Percentiles rank a stretch among this genome's conserved stretches.
Conservation (phyloP, 169 alveolate genomes). For the Cyclospora cayetanensis region DNA sequence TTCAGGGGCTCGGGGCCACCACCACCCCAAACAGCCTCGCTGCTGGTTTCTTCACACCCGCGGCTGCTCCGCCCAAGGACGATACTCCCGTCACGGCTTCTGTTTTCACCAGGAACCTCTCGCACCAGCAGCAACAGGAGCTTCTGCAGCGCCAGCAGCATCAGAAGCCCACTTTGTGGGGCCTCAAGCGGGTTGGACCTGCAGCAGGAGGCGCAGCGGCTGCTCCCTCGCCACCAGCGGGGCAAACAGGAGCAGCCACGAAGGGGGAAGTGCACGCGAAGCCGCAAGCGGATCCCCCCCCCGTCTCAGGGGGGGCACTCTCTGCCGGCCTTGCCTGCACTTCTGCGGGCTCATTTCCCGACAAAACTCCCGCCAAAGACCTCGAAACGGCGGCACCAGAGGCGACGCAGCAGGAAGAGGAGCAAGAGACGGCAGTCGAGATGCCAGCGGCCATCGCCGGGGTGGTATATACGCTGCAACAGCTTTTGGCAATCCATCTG, state of each 20-base stretch:
- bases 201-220: slow-evolving; percentile 14
- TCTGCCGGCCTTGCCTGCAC: no score
- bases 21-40: slow-evolving; percentile 52
- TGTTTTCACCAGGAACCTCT: slow-evolving; percentile 23
- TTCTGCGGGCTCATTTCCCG: no score
- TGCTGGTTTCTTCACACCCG: slow-evolving; percentile 37
- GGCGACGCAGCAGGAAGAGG: background rate
- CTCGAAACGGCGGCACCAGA: no score
- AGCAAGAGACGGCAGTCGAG: background rate
- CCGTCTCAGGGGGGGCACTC: background rate
- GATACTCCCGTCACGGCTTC: background rate
- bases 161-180: slow-evolving; percentile 27
- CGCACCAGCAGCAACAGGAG: slow-evolving; percentile 51
- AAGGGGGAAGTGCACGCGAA: background rate
- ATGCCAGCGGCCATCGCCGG: background rate
- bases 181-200: slow-evolving; percentile 48
- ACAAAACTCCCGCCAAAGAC: no score
- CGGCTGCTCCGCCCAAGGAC: slow-evolving; percentile 48
- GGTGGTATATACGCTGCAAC: background rate
- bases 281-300: background rate
- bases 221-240: no score
- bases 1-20: slow-evolving; percentile 37
- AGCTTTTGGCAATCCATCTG: slow-evolving; percentile 32
- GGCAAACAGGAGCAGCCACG: slow-evolving; percentile 49
- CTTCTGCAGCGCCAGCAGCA: slow-evolving; percentile 7